Base-by-base conservation (phyloP, 495 filamentous ascomycete genomes). In the Penicillium samsonianum region DNA sequence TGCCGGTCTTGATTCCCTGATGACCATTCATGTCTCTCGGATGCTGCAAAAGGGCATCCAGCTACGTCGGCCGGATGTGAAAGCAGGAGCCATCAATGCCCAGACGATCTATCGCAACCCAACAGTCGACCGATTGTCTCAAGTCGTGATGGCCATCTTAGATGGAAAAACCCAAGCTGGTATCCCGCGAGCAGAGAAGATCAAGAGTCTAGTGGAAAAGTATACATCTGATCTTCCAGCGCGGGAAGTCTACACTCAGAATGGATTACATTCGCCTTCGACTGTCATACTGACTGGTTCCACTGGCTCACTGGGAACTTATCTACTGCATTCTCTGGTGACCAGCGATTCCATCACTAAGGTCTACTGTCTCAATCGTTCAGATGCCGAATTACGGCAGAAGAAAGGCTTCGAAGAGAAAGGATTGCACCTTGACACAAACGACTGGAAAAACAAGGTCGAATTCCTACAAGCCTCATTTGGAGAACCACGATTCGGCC, bases 331-430 rank as follows among this genome's bases (percentile, higher is more conserved):
- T 51, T 37, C 65, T 10, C 68, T 84, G 19, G 50, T 77, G 1
- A 74, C 73, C 4, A 58, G 50, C 25, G 50, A 58, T 2, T 50
- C 61, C 4, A 73, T 87, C 17, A 61, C 69, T 40, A 78, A 78
- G 49, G 70, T 87, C 41, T 75, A 81, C 58, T 87, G 82, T 55
- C 68, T 87, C 50, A 87, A 87, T 63, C 78, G 84, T 8, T 60
- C 63, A 2, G 63, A 65, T 16, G 70, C 65, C 10, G 57, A 35
- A 11, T 20, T 33, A 26, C 58, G 67, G 19, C 69, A 72, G 43
- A 53, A 55, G 42, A 35, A 56, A 9, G 46, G 58, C 41, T 58
- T 69, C 43, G 38, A 54, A 17, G 56, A 64, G 17, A 71, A 70
- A 40, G 65, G 65, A 4, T 49, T 73, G 2, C 14, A 22, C 2